Conservation (phyloP, 257 asterid genomes). For the Gardenia jasminoides region DNA sequence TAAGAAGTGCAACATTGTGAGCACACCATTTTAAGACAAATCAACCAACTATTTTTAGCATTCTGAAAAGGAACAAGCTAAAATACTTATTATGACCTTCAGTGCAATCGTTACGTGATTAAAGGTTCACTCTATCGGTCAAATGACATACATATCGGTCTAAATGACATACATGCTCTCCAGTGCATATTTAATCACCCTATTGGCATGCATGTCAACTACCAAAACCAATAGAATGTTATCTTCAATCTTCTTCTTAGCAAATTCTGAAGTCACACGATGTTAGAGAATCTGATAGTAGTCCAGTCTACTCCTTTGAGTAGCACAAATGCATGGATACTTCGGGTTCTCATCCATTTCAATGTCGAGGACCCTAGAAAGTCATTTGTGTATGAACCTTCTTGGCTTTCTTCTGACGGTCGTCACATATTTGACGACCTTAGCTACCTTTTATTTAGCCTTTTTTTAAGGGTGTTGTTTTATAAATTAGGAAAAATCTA, state of each 20-base stretch:
- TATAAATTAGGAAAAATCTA: background rate
- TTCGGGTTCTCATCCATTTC: slow-evolving; percentile 35
- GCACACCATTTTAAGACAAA: background rate
- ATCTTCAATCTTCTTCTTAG: slow-evolving; percentile 41
- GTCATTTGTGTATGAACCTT: slow-evolving; percentile 42
- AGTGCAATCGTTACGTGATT: slow-evolving; percentile 25
- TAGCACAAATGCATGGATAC: slow-evolving; percentile 38
- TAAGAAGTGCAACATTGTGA: background rate
- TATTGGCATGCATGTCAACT: slow-evolving; percentile 40
- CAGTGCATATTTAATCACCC: slow-evolving; percentile 37
- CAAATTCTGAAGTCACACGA: slow-evolving; percentile 42
- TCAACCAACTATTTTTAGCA: background rate
- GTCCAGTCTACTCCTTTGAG: slow-evolving; percentile 36
- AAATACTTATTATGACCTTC: background rate
- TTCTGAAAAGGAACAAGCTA: background rate
- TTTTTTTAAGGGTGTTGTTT: slow-evolving; percentile 20
- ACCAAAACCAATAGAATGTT: slow-evolving; percentile 37
- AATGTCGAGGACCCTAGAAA: slow-evolving; percentile 36
- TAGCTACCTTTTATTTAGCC: slow-evolving; percentile 33
- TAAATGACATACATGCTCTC: slow-evolving; percentile 40
- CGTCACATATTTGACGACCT: slow-evolving; percentile 39
- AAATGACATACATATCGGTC: slow-evolving; percentile 39
- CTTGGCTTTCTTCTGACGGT: slow-evolving; percentile 31
- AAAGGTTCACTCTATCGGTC: too few relatives aligned
- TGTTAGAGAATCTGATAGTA: slow-evolving; percentile 34